phyloP scores from a whole-genome alignment of 2,329 filamentous ascomycete species.

The Decorospora gaudefroyi region DNA sequence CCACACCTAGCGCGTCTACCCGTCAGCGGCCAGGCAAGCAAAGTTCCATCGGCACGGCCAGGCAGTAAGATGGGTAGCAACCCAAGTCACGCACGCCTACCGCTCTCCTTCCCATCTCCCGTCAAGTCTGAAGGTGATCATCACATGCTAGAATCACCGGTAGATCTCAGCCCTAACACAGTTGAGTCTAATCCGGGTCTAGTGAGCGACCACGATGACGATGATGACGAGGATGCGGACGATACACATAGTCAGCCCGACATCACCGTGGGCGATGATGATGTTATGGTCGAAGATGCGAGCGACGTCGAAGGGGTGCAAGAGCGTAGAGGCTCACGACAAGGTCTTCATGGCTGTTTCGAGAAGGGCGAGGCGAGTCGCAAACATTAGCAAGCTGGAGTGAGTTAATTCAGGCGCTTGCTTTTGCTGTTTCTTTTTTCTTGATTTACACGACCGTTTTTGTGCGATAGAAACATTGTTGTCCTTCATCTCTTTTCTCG shows the following conservation, averaged over 20 bases:
- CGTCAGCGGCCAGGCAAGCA: slow-evolving; percentile 36
- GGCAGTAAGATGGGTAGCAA: slow-evolving; percentile 42
- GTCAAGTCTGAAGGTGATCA: slow-evolving; percentile 33
- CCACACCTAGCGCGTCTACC: slow-evolving; percentile 43
- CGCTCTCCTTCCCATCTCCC: slow-evolving; percentile 38
- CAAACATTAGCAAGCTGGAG: slow-evolving; percentile 38
- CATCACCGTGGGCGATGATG: slow-evolving; percentile 42
- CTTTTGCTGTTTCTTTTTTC: slow-evolving; percentile 15
- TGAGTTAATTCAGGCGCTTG: slow-evolving; percentile 35
- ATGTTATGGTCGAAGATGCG: slow-evolving; percentile 47
- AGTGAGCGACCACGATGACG: slow-evolving; percentile 57
- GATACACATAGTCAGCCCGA: slow-evolving; percentile 46
- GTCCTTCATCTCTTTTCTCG: slow-evolving; percentile 11
- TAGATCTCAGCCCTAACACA: slow-evolving; percentile 54
- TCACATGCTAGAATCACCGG: slow-evolving; percentile 42
- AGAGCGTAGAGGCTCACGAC: slow-evolving; percentile 40
- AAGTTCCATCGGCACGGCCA: slow-evolving; percentile 37
- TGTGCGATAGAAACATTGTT: slow-evolving; percentile 26
- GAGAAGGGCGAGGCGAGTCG: slow-evolving; percentile 45
- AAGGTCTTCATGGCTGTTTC: slow-evolving; percentile 41
- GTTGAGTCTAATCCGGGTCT: slow-evolving; percentile 56
- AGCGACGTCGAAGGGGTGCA: slow-evolving; percentile 47
- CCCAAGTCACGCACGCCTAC: slow-evolving; percentile 36
- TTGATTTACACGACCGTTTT: slow-evolving; percentile 14
- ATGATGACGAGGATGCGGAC: slow-evolving; percentile 52